Evolutionary conservation across 202 grass and related monocot species (phyloP).

Genomic region (Bolboschoenoplectus hybrid): DNA sequence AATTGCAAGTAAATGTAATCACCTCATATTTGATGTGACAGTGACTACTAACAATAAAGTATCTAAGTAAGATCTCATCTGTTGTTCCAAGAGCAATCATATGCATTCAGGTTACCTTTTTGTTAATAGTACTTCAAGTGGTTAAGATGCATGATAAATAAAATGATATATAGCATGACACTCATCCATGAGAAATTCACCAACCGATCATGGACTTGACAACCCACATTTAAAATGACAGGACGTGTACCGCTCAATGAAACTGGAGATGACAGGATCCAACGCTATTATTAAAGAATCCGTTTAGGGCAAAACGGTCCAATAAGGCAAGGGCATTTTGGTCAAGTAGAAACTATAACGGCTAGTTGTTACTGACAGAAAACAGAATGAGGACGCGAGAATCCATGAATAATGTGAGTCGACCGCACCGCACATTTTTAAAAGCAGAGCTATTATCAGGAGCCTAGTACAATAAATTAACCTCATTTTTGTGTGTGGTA

Average conservation of each 20-base stretch:
- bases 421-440: constrained; percentile 16
- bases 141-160: constrained; percentile 10
- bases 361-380: constrained; percentile 31
- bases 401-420: constrained; percentile 26
- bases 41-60: neutral
- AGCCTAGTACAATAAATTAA: constrained; percentile 36
- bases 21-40: neutral
- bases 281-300: constrained; percentile 6
- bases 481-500: constrained; percentile 8
- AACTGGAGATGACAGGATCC: constrained; percentile 33
- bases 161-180: neutral
- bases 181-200: neutral
- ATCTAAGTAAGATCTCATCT: too few relatives aligned
- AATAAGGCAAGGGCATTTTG: constrained; percentile 25
- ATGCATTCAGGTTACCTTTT: neutral
- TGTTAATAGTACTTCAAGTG: neutral
- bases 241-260: neutral
- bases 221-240: constrained; percentile 1
- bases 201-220: neutral
- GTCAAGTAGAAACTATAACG: constrained; percentile 39
- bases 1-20: neutral
- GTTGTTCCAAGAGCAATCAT: neutral
- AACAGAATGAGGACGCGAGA: neutral
- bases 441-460: neutral
- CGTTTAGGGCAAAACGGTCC: neutral